These are phyloP conservation scores for Teratosphaeria viscida DNA, from an alignment of 2,329 filamentous ascomycete species.

Conservation along the genomic window DNA sequence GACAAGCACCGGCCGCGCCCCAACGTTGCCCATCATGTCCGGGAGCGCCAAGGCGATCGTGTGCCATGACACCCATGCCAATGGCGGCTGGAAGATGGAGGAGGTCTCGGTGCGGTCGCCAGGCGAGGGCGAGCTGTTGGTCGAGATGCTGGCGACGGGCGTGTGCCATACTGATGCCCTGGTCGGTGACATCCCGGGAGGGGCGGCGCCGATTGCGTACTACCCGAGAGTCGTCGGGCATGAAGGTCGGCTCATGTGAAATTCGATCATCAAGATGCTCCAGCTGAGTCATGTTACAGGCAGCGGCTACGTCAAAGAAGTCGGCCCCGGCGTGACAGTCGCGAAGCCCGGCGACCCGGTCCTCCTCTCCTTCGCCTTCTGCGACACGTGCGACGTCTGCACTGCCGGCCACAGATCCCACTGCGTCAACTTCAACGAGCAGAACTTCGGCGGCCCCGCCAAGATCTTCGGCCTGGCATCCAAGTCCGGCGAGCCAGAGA, in stretches of 20 bases:
- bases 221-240: constrained; percentile 44
- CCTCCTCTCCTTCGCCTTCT: constrained; percentile 40
- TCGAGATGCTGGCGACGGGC: constrained; percentile 43
- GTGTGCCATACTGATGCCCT: constrained; percentile 47
- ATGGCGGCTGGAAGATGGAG: constrained; percentile 31
- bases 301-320: constrained; percentile 39
- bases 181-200: constrained; percentile 31
- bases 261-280: background rate
- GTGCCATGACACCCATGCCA: constrained; percentile 26
- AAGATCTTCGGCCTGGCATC: constrained; percentile 17
- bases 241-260: constrained; percentile 33
- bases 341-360: constrained; percentile 38
- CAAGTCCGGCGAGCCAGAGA: constrained; percentile 16
- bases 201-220: constrained; percentile 26
- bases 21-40: constrained; percentile 8
- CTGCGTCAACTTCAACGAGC: constrained; percentile 38
- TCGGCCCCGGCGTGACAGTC: constrained; percentile 32
- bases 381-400: constrained; percentile 39
- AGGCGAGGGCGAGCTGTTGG: constrained; percentile 39
- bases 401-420: constrained; percentile 36
- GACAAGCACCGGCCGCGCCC: constrained; percentile 7
- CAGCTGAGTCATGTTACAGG: constrained; percentile 11
- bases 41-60: constrained; percentile 29
- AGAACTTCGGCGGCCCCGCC: constrained; percentile 32
- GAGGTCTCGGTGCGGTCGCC: constrained; percentile 28